Percentiles rank a stretch among this genome's conserved stretches.
Conservation (phyloP, 768 basidiomycete species). For the Podaxis sp. region DNA sequence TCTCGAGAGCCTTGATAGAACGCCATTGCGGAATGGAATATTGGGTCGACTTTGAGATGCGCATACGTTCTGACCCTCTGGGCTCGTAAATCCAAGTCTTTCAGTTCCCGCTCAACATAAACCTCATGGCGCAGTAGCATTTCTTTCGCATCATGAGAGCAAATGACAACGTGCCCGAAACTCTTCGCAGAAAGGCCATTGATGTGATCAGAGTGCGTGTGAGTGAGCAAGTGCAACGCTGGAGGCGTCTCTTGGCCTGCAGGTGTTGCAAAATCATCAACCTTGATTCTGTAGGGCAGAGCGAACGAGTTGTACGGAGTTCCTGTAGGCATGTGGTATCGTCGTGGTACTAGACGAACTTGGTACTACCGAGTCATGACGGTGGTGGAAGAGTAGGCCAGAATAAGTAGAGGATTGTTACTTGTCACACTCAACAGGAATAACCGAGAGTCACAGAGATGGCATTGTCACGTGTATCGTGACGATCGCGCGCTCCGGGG, state of each 20-base stretch:
- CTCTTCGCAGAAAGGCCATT: constrained; percentile 72
- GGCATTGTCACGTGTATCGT: constrained; percentile 3
- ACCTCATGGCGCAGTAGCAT: constrained; percentile 83
- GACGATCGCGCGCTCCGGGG: background rate
- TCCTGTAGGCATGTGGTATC: constrained; percentile 62
- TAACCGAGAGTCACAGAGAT: background rate
- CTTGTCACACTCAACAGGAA: background rate
- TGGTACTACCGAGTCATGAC: constrained; percentile 8
- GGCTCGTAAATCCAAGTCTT: constrained; percentile 47
- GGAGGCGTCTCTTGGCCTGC: constrained; percentile 34
- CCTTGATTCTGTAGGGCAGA: constrained; percentile 78
- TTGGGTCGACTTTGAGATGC: constrained; percentile 63
- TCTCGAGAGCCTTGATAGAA: constrained; percentile 61
- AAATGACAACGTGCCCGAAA: constrained; percentile 72
- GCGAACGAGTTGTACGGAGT: constrained; percentile 78
- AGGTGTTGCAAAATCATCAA: constrained; percentile 73
- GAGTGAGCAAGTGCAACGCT: constrained; percentile 76
- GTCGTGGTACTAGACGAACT: constrained; percentile 3
- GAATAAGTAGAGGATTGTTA: background rate
- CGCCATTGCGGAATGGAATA: constrained; percentile 44
- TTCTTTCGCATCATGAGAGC: constrained; percentile 81
- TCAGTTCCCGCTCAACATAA: constrained; percentile 60
- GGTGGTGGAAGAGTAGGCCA: background rate
- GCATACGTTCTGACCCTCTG: constrained; percentile 59
- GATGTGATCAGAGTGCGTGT: constrained; percentile 90